phyloP scores from a whole-genome alignment of 2,329 filamentous ascomycete genomes.

The Nemania bipapillata region DNA sequence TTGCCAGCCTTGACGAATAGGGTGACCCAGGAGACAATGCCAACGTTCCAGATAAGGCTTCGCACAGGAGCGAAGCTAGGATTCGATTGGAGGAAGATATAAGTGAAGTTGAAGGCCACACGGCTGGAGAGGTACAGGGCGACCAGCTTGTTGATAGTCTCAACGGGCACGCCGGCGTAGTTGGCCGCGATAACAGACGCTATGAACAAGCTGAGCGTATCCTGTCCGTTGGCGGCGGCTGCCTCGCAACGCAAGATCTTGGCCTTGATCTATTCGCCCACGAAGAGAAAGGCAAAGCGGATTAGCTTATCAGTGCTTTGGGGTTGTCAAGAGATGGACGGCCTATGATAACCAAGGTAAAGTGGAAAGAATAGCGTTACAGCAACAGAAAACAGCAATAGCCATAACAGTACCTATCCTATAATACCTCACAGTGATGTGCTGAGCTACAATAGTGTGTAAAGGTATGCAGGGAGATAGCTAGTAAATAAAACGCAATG shows the following conservation, averaged over 20 bases:
- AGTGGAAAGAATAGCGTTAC: too few relatives aligned
- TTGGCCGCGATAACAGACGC: conserved; percentile 59
- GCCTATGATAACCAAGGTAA: too few relatives aligned
- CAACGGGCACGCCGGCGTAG: conserved; percentile 53
- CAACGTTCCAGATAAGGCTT: conserved; percentile 53
- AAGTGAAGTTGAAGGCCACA: conserved; percentile 56
- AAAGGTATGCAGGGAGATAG: background rate
- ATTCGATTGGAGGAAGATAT: conserved; percentile 58
- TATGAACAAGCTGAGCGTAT: conserved; percentile 40
- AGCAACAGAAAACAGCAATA: too few relatives aligned
- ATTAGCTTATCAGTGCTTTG: too few relatives aligned
- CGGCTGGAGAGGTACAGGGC: conserved; percentile 56
- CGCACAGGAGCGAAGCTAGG: conserved; percentile 53
- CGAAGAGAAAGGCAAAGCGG: background rate
- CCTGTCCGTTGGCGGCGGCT: conserved; percentile 40
- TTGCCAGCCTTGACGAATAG: conserved; percentile 59
- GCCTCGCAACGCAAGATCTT: conserved; percentile 41
- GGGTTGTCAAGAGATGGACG: too few relatives aligned
- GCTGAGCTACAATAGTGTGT: background rate
- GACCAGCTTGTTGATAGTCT: conserved; percentile 56
- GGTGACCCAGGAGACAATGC: conserved; percentile 51
- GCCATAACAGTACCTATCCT: too few relatives aligned
- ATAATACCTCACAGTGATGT: too few relatives aligned
- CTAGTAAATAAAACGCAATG: background rate
- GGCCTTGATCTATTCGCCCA: conserved; percentile 38